phyloP scores from a whole-genome alignment of 108 stramenopile species.

The Nitzschia putrida region DNA sequence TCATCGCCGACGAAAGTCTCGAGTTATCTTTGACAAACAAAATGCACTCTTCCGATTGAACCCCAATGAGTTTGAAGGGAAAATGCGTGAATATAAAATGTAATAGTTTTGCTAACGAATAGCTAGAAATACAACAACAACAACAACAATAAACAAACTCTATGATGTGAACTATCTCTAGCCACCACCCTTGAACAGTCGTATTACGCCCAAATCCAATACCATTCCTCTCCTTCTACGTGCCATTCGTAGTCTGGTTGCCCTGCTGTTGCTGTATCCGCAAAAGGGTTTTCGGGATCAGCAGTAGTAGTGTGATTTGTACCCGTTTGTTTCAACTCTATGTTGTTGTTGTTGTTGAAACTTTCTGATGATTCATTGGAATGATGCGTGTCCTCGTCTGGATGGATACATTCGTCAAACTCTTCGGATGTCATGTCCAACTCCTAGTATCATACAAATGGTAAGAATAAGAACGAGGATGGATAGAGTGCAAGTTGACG shows the following conservation, averaged over 20 bases:
- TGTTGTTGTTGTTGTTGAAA: too few species aligned
- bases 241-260: background rate
- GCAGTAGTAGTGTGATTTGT: background rate
- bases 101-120: background rate
- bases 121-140: background rate
- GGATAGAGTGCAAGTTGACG: background rate
- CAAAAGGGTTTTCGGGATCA: background rate
- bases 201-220: slow-evolving; percentile 39
- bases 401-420: slow-evolving; percentile 24
- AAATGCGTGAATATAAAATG: background rate
- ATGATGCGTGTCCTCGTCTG: background rate
- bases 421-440: slow-evolving; percentile 27
- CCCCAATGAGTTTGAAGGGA: slow-evolving; percentile 1
- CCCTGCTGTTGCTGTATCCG: too few species aligned
- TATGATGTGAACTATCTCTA: too few species aligned
- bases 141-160: background rate
- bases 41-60: slow-evolving; percentile 13
- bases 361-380: too few species aligned
- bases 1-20: slow-evolving; percentile 11
- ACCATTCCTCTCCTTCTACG: slow-evolving; percentile 41
- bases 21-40: slow-evolving; percentile 21
- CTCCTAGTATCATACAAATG: slow-evolving; percentile 9
- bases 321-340: background rate
- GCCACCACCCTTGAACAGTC: too few species aligned
- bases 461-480: background rate